Base-by-base conservation (phyloP, 75 land plant genomes). In the Isoetes taiwanensis region DNA sequence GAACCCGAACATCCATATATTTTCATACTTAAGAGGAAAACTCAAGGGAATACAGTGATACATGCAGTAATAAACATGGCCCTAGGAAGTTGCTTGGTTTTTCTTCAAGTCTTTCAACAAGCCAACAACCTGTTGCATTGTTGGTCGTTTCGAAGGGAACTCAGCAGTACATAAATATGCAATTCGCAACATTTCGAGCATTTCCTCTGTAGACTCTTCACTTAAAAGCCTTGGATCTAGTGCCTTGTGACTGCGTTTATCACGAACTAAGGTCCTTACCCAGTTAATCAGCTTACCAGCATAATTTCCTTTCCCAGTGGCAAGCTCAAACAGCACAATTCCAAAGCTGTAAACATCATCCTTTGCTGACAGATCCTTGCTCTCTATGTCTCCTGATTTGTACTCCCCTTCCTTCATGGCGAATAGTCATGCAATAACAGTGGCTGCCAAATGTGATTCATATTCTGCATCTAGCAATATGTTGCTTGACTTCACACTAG, bases 51-150 rank as follows among this genome's bases (percentile, higher is more conserved):
- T n/a, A n/a, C n/a, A n/a, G n/a, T n/a, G n/a, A n/a, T n/a, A n/a
- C n/a, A n/a, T n/a, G n/a, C n/a, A n/a, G n/a, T n/a, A n/a, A n/a
- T n/a, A n/a, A n/a, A n/a, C n/a, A n/a, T n/a, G n/a, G n/a, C n/a
- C n/a, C n/a, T n/a, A n/a, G n/a, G n/a, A n/a, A n/a, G n/a, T n/a
- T n/a, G n/a, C n/a, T n/a, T n/a, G n/a, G n/a, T n/a, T n/a, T n/a
- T n/a, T n/a, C n/a, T n/a, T n/a, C n/a, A n/a, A n/a, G n/a, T 87
- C 94, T 41, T 87, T 87, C 40, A 87, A 69, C 39, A 87, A 65
- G 27, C 94, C 94, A 19, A 87, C 84, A 0, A 87, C 64, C 57
- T 87, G 94, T 62, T 87, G 94, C 94, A 87, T 87, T 5, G 74
- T 69, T 6, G 94, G 94, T 43, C 94, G 56, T 66, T 87, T 87